Conservation (phyloP, 257 asterid species). For the Solanum chiquidenum region DNA sequence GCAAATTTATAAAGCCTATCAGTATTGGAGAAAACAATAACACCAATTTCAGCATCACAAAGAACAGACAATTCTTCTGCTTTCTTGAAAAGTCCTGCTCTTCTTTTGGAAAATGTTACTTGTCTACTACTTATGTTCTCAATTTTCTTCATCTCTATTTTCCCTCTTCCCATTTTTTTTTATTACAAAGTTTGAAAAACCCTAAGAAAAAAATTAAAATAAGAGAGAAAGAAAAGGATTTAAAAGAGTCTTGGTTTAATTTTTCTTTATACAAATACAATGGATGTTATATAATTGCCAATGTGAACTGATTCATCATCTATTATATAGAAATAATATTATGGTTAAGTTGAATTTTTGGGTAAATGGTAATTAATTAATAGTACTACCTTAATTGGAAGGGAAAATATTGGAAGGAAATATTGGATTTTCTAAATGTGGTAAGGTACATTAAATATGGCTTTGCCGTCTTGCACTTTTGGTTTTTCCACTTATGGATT, state of each 20-base stretch:
- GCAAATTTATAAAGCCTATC: constrained; percentile 63
- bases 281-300: background rate
- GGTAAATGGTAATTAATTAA: background rate
- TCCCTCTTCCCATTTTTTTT: constrained; percentile 62
- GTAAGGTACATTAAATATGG: background rate
- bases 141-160: constrained; percentile 70
- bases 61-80: constrained; percentile 68
- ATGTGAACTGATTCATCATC: background rate
- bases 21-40: constrained; percentile 64
- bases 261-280: background rate
- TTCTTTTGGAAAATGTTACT: constrained; percentile 74
- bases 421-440: background rate
- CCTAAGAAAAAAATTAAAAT: background rate
- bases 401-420: background rate
- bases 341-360: background rate
- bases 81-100: constrained; percentile 72
- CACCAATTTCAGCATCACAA: constrained; percentile 81
- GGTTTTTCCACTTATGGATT: background rate
- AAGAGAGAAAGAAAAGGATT: background rate
- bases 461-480: background rate
- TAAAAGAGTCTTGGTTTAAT: background rate
- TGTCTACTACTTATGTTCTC: constrained; percentile 69
- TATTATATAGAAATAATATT: background rate
- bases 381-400: background rate
- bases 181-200: background rate